Evolutionary conservation across 805 yeast species (phyloP).

Genomic region (Candida glaebosa): DNA sequence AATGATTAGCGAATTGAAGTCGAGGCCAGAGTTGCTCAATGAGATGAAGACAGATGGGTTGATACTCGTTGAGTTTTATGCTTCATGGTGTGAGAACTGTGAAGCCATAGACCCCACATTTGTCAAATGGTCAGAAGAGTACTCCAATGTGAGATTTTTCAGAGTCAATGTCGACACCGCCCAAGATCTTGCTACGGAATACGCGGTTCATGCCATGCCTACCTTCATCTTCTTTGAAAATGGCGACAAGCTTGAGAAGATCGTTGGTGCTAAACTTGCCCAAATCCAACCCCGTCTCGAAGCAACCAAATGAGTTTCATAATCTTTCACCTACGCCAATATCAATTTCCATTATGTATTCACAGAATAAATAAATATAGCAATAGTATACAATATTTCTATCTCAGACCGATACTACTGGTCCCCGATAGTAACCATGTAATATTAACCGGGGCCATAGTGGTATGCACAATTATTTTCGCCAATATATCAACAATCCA

Average conservation of each 20-base stretch:
- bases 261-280: conserved; percentile 63
- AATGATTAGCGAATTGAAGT: not conserved
- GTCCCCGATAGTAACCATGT: not conserved
- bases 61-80: conserved; percentile 37
- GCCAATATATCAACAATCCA: no score
- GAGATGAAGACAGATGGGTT: conserved; percentile 21
- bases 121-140: conserved; percentile 27
- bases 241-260: conserved; percentile 52
- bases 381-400: conserved; percentile 1
- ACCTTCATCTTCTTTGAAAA: conserved; percentile 62
- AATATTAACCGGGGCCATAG: not conserved
- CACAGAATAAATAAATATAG: not conserved
- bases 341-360: not conserved
- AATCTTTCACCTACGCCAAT: no score
- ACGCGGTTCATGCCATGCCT: conserved; percentile 72
- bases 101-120: conserved; percentile 39
- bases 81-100: conserved; percentile 46
- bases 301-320: not conserved
- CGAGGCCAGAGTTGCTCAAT: not conserved
- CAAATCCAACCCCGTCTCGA: conserved; percentile 15
- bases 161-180: conserved; percentile 70
- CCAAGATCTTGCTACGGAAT: conserved; percentile 55
- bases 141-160: conserved; percentile 53
- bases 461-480: conserved; percentile 1
- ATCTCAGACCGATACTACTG: not conserved